Conservation (phyloP, 1,139 yeast species). For the Nakaseomyces delphensis region DNA sequence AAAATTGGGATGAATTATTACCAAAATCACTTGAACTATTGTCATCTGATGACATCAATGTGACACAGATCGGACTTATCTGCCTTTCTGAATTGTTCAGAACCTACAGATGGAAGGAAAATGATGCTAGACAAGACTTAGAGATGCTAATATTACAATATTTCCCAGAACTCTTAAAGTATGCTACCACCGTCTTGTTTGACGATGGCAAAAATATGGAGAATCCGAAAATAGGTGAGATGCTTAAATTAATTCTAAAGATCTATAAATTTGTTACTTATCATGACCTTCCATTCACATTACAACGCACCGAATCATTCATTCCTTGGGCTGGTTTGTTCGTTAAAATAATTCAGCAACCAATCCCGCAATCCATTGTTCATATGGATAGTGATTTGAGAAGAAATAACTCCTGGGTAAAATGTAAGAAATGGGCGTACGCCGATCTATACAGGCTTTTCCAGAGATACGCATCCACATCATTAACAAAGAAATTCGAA, state of each 20-base stretch:
- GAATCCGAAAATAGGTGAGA: constrained; percentile 51
- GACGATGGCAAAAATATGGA: constrained; percentile 33
- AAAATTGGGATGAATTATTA: constrained; percentile 60
- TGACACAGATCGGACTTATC: constrained; percentile 66
- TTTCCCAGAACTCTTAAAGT: constrained; percentile 59
- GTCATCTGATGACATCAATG: constrained; percentile 42
- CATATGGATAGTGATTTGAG: constrained; percentile 42
- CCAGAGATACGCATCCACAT: constrained; percentile 56
- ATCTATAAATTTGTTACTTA: constrained; percentile 75
- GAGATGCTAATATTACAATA: constrained; percentile 55
- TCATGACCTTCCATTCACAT: constrained; percentile 62
- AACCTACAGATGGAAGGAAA: constrained; percentile 68
- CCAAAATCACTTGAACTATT: constrained; percentile 52
- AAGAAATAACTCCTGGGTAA: constrained; percentile 49
- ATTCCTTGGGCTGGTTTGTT: constrained; percentile 74
- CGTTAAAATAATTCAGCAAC: constrained; percentile 55
- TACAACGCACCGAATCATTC: constrained; percentile 53
- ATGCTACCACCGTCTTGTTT: constrained; percentile 50
- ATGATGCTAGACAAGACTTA: constrained; percentile 47
- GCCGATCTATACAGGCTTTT: constrained; percentile 72
- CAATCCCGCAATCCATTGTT: constrained; percentile 44
- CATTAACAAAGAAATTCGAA: constrained; percentile 42
- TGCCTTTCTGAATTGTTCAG: constrained; percentile 69
- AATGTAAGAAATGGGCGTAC: constrained; percentile 86
- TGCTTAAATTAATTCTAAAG: constrained; percentile 68